These are phyloP conservation scores for Pyrenochaeta sp. DNA, from an alignment of 2,329 filamentous ascomycete species.

Conservation along the genomic window DNA sequence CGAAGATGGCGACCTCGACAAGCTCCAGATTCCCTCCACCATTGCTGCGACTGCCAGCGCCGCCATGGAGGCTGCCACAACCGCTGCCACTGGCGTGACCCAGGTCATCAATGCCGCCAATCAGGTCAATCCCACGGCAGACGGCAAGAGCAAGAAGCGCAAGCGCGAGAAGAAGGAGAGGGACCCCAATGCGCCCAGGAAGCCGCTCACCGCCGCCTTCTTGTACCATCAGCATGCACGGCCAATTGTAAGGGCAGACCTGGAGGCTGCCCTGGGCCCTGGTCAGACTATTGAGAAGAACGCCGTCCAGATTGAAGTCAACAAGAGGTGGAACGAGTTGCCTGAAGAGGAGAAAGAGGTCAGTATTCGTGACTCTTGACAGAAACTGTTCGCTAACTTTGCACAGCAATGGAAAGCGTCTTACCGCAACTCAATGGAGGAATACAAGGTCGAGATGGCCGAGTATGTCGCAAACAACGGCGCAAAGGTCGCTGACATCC, in stretches of 20 bases:
- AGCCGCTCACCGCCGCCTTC: slow-evolving; percentile 93
- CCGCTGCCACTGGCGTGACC: slow-evolving; percentile 29
- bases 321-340: slow-evolving; percentile 85
- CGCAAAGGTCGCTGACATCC: slow-evolving; percentile 53
- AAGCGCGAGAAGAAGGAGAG: slow-evolving; percentile 80
- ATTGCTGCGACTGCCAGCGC: slow-evolving; percentile 46
- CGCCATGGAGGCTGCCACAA: slow-evolving; percentile 37
- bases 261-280: slow-evolving; percentile 57
- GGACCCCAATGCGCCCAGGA: slow-evolving; percentile 94
- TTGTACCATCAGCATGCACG: slow-evolving; percentile 91
- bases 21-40: slow-evolving; percentile 54
- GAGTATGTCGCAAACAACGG: slow-evolving; percentile 62
- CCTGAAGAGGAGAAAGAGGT: slow-evolving; percentile 74
- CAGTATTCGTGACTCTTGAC: slow-evolving; percentile 28
- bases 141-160: slow-evolving; percentile 65
- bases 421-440: slow-evolving; percentile 62
- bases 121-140: slow-evolving; percentile 15
- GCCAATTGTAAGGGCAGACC: slow-evolving; percentile 78
- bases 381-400: background rate
- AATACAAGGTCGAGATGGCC: slow-evolving; percentile 64
- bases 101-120: slow-evolving; percentile 26
- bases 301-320: slow-evolving; percentile 87
- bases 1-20: slow-evolving; percentile 47
- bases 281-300: slow-evolving; percentile 80
- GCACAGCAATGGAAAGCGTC: slow-evolving; percentile 53